phyloP scores from a whole-genome alignment of 495 filamentous ascomycete genomes.

The Geoglossum glabrum region DNA sequence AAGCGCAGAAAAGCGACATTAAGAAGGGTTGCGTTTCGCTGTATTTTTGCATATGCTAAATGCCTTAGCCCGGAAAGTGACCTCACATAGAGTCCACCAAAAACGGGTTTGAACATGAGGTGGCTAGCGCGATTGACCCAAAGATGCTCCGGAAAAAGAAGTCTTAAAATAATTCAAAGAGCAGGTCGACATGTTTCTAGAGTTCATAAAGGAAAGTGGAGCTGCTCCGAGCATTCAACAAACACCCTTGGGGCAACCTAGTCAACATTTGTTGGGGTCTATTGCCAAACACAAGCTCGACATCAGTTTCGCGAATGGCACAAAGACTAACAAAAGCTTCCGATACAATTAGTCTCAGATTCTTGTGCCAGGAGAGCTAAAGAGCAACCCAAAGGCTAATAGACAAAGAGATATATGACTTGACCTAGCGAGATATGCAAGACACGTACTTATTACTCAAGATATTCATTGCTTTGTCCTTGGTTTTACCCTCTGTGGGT shows the following conservation, averaged over 20 bases:
- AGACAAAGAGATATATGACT: slow-evolving; percentile 19
- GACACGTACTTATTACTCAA: too few species aligned
- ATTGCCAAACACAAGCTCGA: slow-evolving; percentile 24
- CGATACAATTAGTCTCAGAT: slow-evolving; percentile 25
- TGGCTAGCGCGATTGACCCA: neutral
- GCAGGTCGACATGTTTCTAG: neutral
- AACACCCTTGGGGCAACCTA: slow-evolving; percentile 17
- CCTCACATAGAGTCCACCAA: too few species aligned
- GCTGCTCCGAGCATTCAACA: slow-evolving; percentile 8
- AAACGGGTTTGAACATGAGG: too few species aligned
- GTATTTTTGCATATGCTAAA: too few species aligned
- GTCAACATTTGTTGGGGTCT: slow-evolving; percentile 20
- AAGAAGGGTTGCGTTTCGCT: too few species aligned
- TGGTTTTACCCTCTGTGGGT: slow-evolving; percentile 31
- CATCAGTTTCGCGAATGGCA: slow-evolving; percentile 21
- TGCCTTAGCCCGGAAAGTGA: too few species aligned
- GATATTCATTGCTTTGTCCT: slow-evolving; percentile 27
- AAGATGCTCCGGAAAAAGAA: neutral
- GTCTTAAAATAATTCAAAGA: neutral
- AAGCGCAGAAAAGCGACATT: too few species aligned
- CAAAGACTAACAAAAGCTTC: slow-evolving; percentile 11
- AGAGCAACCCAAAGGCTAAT: slow-evolving; percentile 25
- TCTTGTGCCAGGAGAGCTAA: slow-evolving; percentile 25
- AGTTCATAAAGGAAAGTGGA: neutral
- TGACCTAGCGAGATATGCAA: slow-evolving; percentile 21